phyloP scores from a whole-genome alignment of 1,284 basidiomycete species.

The Cryptococcus wingfieldii region DNA sequence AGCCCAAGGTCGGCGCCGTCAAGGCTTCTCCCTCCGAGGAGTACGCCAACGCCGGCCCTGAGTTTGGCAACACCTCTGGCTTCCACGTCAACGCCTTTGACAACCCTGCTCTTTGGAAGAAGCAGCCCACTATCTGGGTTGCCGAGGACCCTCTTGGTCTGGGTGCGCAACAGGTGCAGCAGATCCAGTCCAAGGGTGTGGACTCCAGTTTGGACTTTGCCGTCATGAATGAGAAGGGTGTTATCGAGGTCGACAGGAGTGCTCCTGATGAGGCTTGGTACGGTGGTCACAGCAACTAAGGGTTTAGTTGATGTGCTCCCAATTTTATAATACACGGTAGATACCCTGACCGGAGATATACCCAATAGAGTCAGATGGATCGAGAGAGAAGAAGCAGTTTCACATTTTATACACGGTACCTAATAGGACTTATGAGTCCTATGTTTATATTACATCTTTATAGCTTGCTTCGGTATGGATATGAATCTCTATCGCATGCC shows the following conservation, averaged over 20 bases:
- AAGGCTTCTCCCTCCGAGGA: conserved; percentile 18
- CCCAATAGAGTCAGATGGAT: no score
- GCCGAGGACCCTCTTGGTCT: conserved; percentile 46
- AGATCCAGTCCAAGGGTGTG: conserved; percentile 41
- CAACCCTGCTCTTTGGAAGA: conserved; percentile 50
- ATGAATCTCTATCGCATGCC: no score
- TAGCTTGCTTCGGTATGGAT: no score
- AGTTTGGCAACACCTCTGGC: conserved; percentile 40
- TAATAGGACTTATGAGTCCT: no score
- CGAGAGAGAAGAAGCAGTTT: no score
- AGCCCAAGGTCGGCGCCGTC: conserved; percentile 20
- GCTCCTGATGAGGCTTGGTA: conserved; percentile 47
- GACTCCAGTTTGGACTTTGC: conserved; percentile 44
- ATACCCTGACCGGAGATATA: neutral
- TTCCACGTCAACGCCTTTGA: conserved; percentile 44
- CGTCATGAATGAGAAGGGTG: conserved; percentile 43
- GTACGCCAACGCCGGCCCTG: conserved; percentile 26
- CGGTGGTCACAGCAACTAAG: conserved; percentile 21
- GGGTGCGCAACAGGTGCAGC: conserved; percentile 39
- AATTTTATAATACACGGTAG: no score
- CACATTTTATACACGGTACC: no score
- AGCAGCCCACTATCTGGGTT: conserved; percentile 48
- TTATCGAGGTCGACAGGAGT: conserved; percentile 35
- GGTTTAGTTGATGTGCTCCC: neutral
- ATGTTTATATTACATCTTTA: no score